Conservation (phyloP, 176 grass and related monocot species). For the Oryza officinalis region DNA sequence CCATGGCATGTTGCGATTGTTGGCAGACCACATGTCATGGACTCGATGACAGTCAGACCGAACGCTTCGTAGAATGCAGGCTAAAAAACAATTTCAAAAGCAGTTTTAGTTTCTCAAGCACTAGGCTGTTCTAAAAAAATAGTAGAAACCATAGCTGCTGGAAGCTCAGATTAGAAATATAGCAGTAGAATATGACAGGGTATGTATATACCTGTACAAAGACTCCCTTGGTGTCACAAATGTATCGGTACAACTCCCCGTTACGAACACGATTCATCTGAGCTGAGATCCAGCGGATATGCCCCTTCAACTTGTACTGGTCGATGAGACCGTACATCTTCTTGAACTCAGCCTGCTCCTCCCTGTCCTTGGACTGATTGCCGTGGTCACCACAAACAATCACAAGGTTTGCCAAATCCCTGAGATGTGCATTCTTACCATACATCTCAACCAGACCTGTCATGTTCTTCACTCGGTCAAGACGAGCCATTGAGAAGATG, state of each 20-base stretch:
- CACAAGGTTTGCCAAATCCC: slow-evolving; percentile 91
- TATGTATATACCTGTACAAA: slow-evolving; percentile 74
- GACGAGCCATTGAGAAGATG: slow-evolving; percentile 96
- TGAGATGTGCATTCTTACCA: slow-evolving; percentile 73
- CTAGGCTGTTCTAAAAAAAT: slow-evolving; percentile 9
- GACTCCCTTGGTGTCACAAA: slow-evolving; percentile 84
- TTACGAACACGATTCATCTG: slow-evolving; percentile 96
- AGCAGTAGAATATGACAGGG: not conserved
- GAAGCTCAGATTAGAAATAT: not conserved
- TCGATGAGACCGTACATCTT: slow-evolving; percentile 92
- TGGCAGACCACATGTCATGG: slow-evolving; percentile 92
- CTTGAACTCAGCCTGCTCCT: slow-evolving; percentile 89
- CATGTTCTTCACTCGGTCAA: slow-evolving; percentile 95
- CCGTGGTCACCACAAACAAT: slow-evolving; percentile 96
- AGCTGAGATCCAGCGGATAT: slow-evolving; percentile 94
- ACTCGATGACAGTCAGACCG: slow-evolving; percentile 84
- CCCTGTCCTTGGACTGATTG: slow-evolving; percentile 92
- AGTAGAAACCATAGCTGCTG: not conserved
- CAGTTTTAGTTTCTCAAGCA: slow-evolving; percentile 12
- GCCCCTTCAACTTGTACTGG: slow-evolving; percentile 90
- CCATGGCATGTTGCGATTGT: slow-evolving; percentile 90
- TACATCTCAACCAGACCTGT: slow-evolving; percentile 97
- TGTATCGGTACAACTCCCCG: slow-evolving; percentile 84
- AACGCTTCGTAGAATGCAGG: slow-evolving; percentile 96
- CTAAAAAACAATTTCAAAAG: slow-evolving; percentile 35